Evolutionary conservation across 2,329 filamentous ascomycete genomes (phyloP), one percentile per base, ranked within the genome.

Genomic region (Colletotrichum camelliae): DNA sequence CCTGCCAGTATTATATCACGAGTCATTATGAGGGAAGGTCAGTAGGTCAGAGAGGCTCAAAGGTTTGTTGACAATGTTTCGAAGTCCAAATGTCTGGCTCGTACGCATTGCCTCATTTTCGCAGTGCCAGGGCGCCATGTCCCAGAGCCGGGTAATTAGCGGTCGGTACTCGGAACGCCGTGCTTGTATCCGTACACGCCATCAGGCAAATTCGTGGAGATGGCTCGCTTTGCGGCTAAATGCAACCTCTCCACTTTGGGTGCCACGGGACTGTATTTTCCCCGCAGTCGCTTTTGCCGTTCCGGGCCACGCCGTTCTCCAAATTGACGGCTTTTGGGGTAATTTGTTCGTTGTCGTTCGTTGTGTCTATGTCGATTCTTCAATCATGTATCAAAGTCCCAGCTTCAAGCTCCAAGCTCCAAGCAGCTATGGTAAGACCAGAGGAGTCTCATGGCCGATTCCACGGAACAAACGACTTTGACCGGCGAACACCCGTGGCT

Each of bases 181-280:
- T 67, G 21, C 37, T 67, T 27, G 31, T 21, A 43, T 43, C 39
- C 39, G 39, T 48, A 52, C 13, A 9, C 48, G 6, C 55, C 67
- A 73, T 62, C 73, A 75, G 70, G 73, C 70, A 73, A 74, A 68
- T 68, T 31, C 37, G 39, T 58, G 37, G 69, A 57, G 18, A 76
- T 52, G 29, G 33, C 33, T 52, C 39, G 37, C 31, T 65, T 76
- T 55, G 35, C 75, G 75, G 75, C 75, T 77, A 77, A 77, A 77
- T 76, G 37, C 68, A 64, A 43, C 9, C 58, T 72, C 72, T 76
- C 75, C 75, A 75, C 72, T 76, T 74, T 39, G 24, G 62, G 62
- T 72, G 35, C 18, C 43, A 72, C 73, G 21, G 48, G 35, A 55
- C 43, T 29, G 8, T n/a, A 43, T 27, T 10, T 62, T 67, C 72